Evolutionary conservation across 179 eudicot genomes (phyloP).

Genomic region (Silene noctiflora): DNA sequence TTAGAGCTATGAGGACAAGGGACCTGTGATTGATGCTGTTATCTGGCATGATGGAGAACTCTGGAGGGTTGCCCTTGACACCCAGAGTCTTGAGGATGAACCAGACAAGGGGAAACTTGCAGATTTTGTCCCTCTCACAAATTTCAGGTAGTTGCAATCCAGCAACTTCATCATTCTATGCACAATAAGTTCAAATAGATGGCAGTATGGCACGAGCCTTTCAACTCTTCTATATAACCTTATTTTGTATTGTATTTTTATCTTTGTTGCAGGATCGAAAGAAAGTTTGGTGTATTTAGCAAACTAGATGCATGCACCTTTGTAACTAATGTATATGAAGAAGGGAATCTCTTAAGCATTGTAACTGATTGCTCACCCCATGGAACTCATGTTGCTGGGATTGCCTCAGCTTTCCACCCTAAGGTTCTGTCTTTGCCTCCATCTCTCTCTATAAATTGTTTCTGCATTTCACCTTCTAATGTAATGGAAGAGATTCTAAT

Average conservation of each 20-base stretch:
- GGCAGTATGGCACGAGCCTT: not conserved
- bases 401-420: conserved; percentile 90
- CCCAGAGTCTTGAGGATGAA: conserved; percentile 92
- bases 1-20: conserved; percentile 91
- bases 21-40: conserved; percentile 96
- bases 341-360: conserved; percentile 84
- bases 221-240: not conserved
- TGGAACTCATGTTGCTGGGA: conserved; percentile 99
- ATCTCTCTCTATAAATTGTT: conserved; percentile 1
- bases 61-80: conserved; percentile 97
- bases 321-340: conserved; percentile 81
- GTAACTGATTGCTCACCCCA: conserved; percentile 97
- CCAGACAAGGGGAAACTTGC: conserved; percentile 75
- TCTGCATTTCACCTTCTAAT: conserved; percentile 15
- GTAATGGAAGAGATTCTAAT: not conserved
- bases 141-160: conserved; percentile 53
- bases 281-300: conserved; percentile 87
- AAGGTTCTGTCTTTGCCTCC: conserved; percentile 45
- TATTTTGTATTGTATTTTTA: conserved; percentile 5
- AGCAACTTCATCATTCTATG: not conserved
- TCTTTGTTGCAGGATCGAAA: conserved; percentile 60
- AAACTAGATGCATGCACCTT: conserved; percentile 87
- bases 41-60: conserved; percentile 97
- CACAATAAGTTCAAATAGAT: not conserved
- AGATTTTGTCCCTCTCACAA: conserved; percentile 79